A percentile compares a stretch with the other conserved stretches of the same genome.
Evolutionary conservation across 2,329 filamentous ascomycete genomes (phyloP).

Genomic region (Ophiostoma angusticollis): DNA sequence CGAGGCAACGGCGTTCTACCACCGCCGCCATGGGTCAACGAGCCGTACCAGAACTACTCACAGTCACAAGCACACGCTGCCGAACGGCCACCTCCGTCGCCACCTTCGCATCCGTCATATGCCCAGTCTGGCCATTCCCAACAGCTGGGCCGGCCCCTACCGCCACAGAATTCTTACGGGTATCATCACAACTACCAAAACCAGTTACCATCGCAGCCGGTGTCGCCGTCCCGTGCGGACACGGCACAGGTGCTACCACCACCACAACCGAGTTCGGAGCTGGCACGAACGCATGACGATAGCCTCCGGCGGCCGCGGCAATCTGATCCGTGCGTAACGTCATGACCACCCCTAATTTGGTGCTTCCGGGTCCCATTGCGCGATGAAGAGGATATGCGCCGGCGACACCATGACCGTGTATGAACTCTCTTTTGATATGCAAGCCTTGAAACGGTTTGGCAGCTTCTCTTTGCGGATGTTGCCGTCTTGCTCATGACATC

Average conservation of each 20-base stretch:
- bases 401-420: constrained; percentile 31
- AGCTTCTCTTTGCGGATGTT: no score
- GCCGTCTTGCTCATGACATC: background rate
- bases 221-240: constrained; percentile 7
- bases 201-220: constrained; percentile 3
- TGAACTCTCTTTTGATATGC: background rate
- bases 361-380: no score
- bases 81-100: background rate
- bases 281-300: constrained; percentile 37
- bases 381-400: no score
- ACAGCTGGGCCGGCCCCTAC: no score
- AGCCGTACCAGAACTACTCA: background rate
- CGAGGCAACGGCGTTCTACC: constrained; percentile 6
- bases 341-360: no score
- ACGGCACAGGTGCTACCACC: constrained; percentile 12
- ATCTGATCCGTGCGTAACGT: constrained; percentile 31
- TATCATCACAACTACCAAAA: constrained; percentile 4
- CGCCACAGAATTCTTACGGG: no score
- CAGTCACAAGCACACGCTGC: background rate
- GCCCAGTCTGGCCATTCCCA: no score
- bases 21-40: constrained; percentile 11
- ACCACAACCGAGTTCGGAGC: constrained; percentile 18
- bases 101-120: no score
- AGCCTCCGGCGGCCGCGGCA: constrained; percentile 36
- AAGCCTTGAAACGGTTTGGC: no score